A percentile compares a stretch with the other conserved stretches of the same genome.
These are phyloP conservation scores for Grosmannia serpens DNA, from an alignment of 2,329 filamentous ascomycete species.

Conservation along the genomic window DNA sequence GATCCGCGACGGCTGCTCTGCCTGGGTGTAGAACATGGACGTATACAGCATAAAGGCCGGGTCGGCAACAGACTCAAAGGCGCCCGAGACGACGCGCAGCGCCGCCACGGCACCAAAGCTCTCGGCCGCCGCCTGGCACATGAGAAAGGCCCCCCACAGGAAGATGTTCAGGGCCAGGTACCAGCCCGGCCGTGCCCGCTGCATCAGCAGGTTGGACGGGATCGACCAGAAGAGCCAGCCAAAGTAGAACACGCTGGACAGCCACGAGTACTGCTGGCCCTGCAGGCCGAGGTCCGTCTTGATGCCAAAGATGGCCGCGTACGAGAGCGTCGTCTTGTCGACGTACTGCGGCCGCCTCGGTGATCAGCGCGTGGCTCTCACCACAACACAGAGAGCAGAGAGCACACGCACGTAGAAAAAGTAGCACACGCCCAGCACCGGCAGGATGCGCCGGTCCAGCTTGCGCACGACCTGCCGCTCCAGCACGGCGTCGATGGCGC, in stretches of 20 bases:
- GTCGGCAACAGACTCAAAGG: constrained; percentile 45
- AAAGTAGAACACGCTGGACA: constrained; percentile 42
- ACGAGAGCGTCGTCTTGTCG: constrained; percentile 43
- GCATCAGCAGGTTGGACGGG: constrained; percentile 21
- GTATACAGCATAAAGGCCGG: constrained; percentile 51
- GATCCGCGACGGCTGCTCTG: constrained; percentile 50
- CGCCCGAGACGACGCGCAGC: constrained; percentile 49
- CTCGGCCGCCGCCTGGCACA: constrained; percentile 39
- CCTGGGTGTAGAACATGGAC: constrained; percentile 52
- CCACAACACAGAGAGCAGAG: constrained; percentile 5
- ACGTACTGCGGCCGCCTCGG: constrained; percentile 14
- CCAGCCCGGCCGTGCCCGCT: constrained; percentile 21
- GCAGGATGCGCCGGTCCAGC: constrained; percentile 25
- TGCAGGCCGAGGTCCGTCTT: constrained; percentile 43
- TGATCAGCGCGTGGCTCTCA: no score
- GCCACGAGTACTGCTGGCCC: constrained; percentile 47
- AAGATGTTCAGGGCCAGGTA: constrained; percentile 37
- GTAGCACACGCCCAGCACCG: constrained; percentile 27
- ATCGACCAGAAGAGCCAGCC: constrained; percentile 24
- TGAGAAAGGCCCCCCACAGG: constrained; percentile 37
- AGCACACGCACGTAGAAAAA: constrained; percentile 23
- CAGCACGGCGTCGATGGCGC: constrained; percentile 21
- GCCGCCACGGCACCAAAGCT: constrained; percentile 44
- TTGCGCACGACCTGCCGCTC: constrained; percentile 25
- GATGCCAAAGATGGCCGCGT: constrained; percentile 55